Conservation (phyloP, 2,329 filamentous ascomycete species). For the Rutstroemia sp. region DNA sequence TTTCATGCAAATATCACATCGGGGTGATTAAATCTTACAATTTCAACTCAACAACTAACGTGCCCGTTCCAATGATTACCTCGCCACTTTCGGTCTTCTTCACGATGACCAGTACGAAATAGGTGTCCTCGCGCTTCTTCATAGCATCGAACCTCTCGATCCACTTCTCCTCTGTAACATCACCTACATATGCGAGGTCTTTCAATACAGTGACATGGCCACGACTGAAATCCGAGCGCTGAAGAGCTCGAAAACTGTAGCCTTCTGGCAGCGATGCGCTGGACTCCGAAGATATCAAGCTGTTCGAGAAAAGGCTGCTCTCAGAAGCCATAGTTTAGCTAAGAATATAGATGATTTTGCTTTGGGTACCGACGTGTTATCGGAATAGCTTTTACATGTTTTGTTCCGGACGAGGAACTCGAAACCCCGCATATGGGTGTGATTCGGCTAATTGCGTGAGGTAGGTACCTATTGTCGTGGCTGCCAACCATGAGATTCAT, state of each 20-base stretch:
- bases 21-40: conserved; percentile 49
- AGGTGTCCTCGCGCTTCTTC: conserved; percentile 49
- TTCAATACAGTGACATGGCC: conserved; percentile 3
- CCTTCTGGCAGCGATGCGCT: not conserved
- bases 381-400: too few species aligned
- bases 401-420: too few species aligned
- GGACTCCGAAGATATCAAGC: conserved; percentile 1
- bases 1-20: too few species aligned
- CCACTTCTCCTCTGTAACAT: conserved; percentile 68
- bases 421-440: too few species aligned
- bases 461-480: too few species aligned
- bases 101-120: conserved; percentile 74
- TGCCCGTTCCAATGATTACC: conserved; percentile 75
- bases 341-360: not conserved
- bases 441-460: too few species aligned
- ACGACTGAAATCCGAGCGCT: conserved; percentile 2
- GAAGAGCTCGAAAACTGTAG: conserved; percentile 5
- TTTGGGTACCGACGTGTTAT: not conserved
- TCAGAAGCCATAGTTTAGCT: not conserved
- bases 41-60: conserved; percentile 85
- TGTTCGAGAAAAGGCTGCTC: not conserved
- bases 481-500: too few species aligned
- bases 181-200: conserved; percentile 51
- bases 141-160: conserved; percentile 76
- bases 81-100: conserved; percentile 51